Evolutionary conservation across 371 early-diverging fungal species (phyloP), one percentile per base, ranked within the genome.

Genomic region (Fennellomyces sp.): DNA sequence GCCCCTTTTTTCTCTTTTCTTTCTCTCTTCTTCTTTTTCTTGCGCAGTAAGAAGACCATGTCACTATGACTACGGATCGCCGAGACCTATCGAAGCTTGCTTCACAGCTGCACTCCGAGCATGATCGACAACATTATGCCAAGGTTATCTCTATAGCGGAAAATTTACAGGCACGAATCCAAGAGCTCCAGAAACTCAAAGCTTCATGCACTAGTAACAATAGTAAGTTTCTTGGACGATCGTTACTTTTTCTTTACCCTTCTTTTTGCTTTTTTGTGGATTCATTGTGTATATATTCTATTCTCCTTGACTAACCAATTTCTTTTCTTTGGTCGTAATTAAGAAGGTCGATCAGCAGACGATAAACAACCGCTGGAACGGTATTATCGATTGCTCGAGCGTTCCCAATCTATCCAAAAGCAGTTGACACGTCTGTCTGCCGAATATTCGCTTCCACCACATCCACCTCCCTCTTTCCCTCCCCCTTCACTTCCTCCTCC

Each of bases 91-190:
- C 55, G 13, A 36, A 26, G 4, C 38, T 54, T 19, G 55, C 55
- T 13, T 54, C 55, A 3, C 55, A 54, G 17, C 55, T 54, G 7
- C 39, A 54, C 27, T 54, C 55, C 28, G 55, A 59, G 26, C 30
- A 59, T 49, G 65, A 64, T 49, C 65, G 65, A 25, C 31, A 59
- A 26, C 65, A 50, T 19, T 64, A 64, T 25, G 31, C 56, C 27
- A 52, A 55, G 30, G 59, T 64, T 7, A 64, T 64, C 15, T 19
- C 31, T 17, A 53, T 64, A 56, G 49, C 65, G 30, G 60, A 64
- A 27, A 47, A 36, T 3, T 21, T 64, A 12, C 54, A 64, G 42
- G 17, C 23, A 29, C 58, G 51, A 3, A 64, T 64, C 21, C 29
- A 55, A 50, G 55, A 38, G 11, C 27, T 64, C 11, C 65, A 64